Base-by-base conservation (phyloP, 768 basidiomycete genomes). In the Boletus bicolor region DNA sequence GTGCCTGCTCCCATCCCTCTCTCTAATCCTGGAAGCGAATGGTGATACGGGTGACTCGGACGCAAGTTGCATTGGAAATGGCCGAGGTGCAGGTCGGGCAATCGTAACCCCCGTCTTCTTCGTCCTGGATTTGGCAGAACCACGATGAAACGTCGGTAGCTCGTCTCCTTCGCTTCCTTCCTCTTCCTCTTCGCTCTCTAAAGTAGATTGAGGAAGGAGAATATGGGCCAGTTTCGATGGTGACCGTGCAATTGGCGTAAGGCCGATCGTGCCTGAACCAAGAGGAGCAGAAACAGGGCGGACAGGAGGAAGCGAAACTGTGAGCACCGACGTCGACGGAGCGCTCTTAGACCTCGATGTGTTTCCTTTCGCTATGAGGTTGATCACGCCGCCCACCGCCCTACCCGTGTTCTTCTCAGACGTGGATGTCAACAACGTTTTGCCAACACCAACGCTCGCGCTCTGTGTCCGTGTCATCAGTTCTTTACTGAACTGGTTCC, bases 11-110 rank as follows among this genome's bases (percentile, higher is more conserved):
- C 12, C 7, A 11, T 30, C 1, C 11, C 7, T 39, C 32, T 35
- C 42, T 19, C 11, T n/a, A 10, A 30, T 5, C 12, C 42, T 46
- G 9, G 51, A 51, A 41, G 42, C 3, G 4, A n/a, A 14, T 3
- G 53, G 53, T 24, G 54, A 57, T 15, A 34, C 24, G 4, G 17
- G 41, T 9, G 52, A 38, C 11, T 48, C n/a, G 32, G 28, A n/a
- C 11, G 35, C 51, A 14, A 60, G 35, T 17, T 64, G 65, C 60
- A 70, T 63, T 43, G 71, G 69, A 55, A 72, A 70, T 24, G 68
- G 66, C 7, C 49, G 63, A 44, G 56, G 60, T 4, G 38, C 57
- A n/a, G 49, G 53, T 36, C 54, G 53, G 9, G 4, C 35, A 37
- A 10, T 19, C 15, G 24, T 50, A 17, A 38, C 38, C 2, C 37